Evolutionary conservation across 2,329 filamentous ascomycete genomes (phyloP), one percentile per base, ranked within the genome.

Genomic region (Verticillium klebahnii): DNA sequence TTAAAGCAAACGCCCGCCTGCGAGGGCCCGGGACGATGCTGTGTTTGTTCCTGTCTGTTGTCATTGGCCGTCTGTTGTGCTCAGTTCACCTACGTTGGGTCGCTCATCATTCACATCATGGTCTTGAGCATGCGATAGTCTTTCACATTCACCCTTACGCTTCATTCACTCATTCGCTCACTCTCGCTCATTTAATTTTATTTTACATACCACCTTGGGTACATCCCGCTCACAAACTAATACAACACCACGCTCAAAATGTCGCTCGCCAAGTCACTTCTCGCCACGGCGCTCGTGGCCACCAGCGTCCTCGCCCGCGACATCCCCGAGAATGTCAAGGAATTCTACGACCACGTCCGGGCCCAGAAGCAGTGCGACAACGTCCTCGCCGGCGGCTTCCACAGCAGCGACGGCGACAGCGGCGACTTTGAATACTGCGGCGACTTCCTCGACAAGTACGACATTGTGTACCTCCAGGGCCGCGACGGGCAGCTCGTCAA

Each of bases 401-500:
- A 76, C 68, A 78, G 75, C 65, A 63, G 68, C 5, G 69, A 77
- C 17, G 71, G 70, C 32, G 74, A 75, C 55, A 67, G 72, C 29
- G 74, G 73, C 56, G 72, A 67, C 19, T 76, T 73, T 59, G 67
- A 68, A 11, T 84, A 84, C 70, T 84, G 82, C 65, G 79, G 77
- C 52, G 80, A 83, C 63, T 76, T 78, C 60, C 39, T 77, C 15
- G 57, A 68, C 19, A 70, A 76, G 39, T 73, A 72, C 67, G 73
- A 75, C 39, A 74, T 81, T 54, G 72, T 86, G 62, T 86, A 81
- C 71, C 69, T 86, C 15, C 78, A 80, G 62, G 78, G 78, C 55
- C 72, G 69, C 3, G 67, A 70, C 5, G 74, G 73, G 25, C 66
- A 76, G 40, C 73, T 85, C 45, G 78, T 74, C 59, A 80, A 86